Base-by-base conservation (phyloP, 371 early-diverging fungal genomes). In the Sporodiniella umbellata region DNA sequence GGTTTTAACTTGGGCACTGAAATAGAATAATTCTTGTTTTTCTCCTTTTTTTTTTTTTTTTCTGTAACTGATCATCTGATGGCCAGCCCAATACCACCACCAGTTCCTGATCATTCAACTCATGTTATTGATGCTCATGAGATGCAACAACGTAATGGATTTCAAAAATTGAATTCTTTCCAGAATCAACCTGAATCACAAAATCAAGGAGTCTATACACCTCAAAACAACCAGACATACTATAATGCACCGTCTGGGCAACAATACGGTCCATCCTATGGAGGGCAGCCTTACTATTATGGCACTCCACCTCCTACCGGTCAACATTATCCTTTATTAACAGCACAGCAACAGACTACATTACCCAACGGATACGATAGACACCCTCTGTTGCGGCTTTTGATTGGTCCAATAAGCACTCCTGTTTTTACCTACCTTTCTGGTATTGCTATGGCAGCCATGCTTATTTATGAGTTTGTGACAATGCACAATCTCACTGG, bases 381-480 rank as follows among this genome's bases (percentile, higher is more conserved):
- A 53, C 48, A 33, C 15, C 42, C 50, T 6, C 43, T 28, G 25
- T 15, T 56, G 45, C 51, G 67, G 3, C 12, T 60, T 3, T 45
- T 71, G 19, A 57, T 64, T 33, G 72, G 75, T 4, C 75, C 72
- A 14, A 50, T 58, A 12, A 57, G 56, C 18, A 47, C 50, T 22
- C 67, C 75, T 2, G 77, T 72, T 54, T 85, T 87, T 54, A 75
- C 80, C 24, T 82, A 71, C 58, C 0, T 69, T 12, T 71, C 80
- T 12, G 75, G 78, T 15, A 44, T 76, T 1, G 61, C 58, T 26
- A 84, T 84, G 72, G 42, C 79, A 12, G 75, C 63, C 22, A 52
- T 83, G 10, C 58, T 86, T 24, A 58, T 83, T 28, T 72, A 70
- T 49, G 83, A 81, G 53, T 66, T 84, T 56, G 66, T 78, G 3